A percentile compares a stretch with the other conserved stretches of the same genome.
These are phyloP conservation scores for Salix purpurea DNA, from an alignment of 345 rosid genomes.

Conservation along the genomic window DNA sequence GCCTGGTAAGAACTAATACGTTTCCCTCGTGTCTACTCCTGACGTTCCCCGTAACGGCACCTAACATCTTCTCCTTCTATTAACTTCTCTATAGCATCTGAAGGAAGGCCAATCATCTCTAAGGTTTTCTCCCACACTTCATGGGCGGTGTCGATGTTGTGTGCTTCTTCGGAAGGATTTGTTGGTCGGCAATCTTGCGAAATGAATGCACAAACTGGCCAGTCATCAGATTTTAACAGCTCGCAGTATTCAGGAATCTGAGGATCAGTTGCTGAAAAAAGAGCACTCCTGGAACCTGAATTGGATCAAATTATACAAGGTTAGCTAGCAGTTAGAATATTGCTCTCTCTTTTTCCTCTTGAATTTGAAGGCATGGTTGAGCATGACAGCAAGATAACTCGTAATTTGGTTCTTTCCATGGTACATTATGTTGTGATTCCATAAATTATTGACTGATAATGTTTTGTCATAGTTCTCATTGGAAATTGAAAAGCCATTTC, in stretches of 20 bases:
- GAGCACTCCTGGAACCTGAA: constrained; percentile 83
- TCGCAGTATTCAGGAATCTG: constrained; percentile 89
- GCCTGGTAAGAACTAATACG: background rate
- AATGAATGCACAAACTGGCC: constrained; percentile 93
- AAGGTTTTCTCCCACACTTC: constrained; percentile 88
- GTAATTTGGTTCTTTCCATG: background rate
- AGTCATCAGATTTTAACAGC: constrained; percentile 65
- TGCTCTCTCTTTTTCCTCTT: background rate
- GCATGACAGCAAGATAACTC: background rate
- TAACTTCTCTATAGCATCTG: constrained; percentile 72
- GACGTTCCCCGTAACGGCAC: constrained; percentile 11
- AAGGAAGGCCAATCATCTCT: constrained; percentile 77
- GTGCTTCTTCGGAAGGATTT: constrained; percentile 93
- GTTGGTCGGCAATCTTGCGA: constrained; percentile 88
- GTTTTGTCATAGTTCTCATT: background rate
- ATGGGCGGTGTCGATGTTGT: constrained; percentile 58
- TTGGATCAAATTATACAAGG: background rate
- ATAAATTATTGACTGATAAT: background rate
- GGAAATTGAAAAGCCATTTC: background rate
- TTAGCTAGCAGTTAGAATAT: background rate
- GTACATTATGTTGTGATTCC: background rate
- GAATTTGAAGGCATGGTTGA: background rate
- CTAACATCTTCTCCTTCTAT: constrained; percentile 61
- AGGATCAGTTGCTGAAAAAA: constrained; percentile 92
- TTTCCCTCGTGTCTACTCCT: background rate